These are phyloP conservation scores for Acer saccharum DNA, from an alignment of 345 rosid species.

Conservation along the genomic window DNA sequence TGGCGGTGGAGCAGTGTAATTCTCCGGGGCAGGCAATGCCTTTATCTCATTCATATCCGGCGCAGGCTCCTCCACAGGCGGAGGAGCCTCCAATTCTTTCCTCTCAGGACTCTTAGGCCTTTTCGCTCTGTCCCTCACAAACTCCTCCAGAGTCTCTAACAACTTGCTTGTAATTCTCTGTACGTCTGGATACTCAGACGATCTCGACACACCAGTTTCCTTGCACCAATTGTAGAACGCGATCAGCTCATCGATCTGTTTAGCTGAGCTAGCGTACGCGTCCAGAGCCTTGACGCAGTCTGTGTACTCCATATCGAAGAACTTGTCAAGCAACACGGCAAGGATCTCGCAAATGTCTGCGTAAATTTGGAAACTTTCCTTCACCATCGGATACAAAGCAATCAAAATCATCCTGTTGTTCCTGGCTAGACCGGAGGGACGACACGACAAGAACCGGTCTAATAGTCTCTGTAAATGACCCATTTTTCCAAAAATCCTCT, in stretches of 20 bases:
- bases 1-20: slow-evolving; percentile 51
- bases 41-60: slow-evolving; percentile 70
- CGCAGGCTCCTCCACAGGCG: slow-evolving; percentile 45
- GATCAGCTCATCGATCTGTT: slow-evolving; percentile 86
- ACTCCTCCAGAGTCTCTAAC: slow-evolving; percentile 82
- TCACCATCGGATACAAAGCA: slow-evolving; percentile 72
- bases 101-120: slow-evolving; percentile 71
- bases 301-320: slow-evolving; percentile 81
- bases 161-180: slow-evolving; percentile 82
- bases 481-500: slow-evolving; percentile 82
- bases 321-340: slow-evolving; percentile 79
- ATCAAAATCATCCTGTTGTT: slow-evolving; percentile 68
- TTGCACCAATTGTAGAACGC: slow-evolving; percentile 79
- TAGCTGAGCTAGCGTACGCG: slow-evolving; percentile 65
- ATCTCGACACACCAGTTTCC: slow-evolving; percentile 73
- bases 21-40: slow-evolving; percentile 83
- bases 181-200: slow-evolving; percentile 93
- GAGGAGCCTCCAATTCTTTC: slow-evolving; percentile 55
- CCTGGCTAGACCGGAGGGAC: slow-evolving; percentile 85
- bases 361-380: slow-evolving; percentile 82
- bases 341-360: slow-evolving; percentile 80
- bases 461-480: slow-evolving; percentile 81
- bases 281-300: slow-evolving; percentile 86
- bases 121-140: slow-evolving; percentile 78
- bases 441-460: slow-evolving; percentile 77